phyloP scores from a whole-genome alignment of 2,329 filamentous ascomycete species.

The Pseudocercospora fuligena region DNA sequence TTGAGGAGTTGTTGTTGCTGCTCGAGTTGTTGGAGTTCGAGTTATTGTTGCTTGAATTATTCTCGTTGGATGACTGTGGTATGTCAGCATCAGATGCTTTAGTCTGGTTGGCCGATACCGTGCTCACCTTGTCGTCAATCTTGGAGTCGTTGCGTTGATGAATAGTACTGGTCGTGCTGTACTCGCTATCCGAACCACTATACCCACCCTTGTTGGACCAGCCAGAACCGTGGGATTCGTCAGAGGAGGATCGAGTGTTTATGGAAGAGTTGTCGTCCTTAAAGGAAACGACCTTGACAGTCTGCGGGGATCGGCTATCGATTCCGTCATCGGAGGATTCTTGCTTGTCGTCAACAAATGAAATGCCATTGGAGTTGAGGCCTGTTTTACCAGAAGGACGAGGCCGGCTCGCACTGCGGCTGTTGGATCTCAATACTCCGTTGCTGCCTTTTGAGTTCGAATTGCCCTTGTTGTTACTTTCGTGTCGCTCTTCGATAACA shows the following conservation, averaged over 20 bases:
- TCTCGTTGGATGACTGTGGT: slow-evolving; percentile 11
- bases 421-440: slow-evolving; percentile 20
- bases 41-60: slow-evolving; percentile 13
- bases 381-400: slow-evolving; percentile 26
- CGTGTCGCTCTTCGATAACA: slow-evolving; percentile 25
- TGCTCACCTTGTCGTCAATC: slow-evolving; percentile 4
- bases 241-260: slow-evolving; percentile 22
- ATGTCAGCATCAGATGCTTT: neutral
- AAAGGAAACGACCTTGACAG: slow-evolving; percentile 22
- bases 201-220: slow-evolving; percentile 26
- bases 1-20: slow-evolving; percentile 3
- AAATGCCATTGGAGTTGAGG: slow-evolving; percentile 29
- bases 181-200: slow-evolving; percentile 25
- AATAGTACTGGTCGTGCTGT: slow-evolving; percentile 24
- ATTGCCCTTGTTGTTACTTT: slow-evolving; percentile 9
- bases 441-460: slow-evolving; percentile 21
- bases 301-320: slow-evolving; percentile 19
- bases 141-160: slow-evolving; percentile 16
- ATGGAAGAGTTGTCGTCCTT: slow-evolving; percentile 18
- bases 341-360: slow-evolving; percentile 23
- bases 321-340: slow-evolving; percentile 24
- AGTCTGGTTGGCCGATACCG: too few relatives aligned
- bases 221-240: slow-evolving; percentile 23
- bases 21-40: slow-evolving; percentile 16
- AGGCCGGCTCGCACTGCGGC: slow-evolving; percentile 23